phyloP scores from a whole-genome alignment of 192 early-diverging fungal genomes.

The Gamsiella multidivaricata region DNA sequence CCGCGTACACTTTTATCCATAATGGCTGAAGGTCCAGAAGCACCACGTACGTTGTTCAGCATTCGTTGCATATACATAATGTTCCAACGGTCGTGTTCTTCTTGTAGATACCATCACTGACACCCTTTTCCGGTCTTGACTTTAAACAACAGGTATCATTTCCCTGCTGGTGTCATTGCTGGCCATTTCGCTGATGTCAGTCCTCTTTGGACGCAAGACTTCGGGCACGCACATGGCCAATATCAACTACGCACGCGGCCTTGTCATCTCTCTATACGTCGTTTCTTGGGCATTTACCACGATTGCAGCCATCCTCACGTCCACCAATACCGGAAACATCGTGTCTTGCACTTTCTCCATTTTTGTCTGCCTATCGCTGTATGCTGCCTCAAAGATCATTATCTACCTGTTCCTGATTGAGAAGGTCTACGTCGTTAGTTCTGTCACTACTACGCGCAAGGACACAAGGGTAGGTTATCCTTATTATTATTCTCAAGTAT shows the following conservation, averaged over 20 bases:
- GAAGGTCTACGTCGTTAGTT: constrained; percentile 45
- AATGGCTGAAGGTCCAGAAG: constrained; percentile 12
- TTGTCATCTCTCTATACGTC: constrained; percentile 56
- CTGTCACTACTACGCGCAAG: constrained; percentile 32
- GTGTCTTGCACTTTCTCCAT: constrained; percentile 53
- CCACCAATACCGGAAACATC: constrained; percentile 58
- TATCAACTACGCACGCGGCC: constrained; percentile 57
- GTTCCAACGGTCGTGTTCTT: no score
- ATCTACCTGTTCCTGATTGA: constrained; percentile 63
- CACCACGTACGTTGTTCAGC: constrained; percentile 10
- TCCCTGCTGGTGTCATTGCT: constrained; percentile 54
- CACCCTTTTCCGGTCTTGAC: neutral
- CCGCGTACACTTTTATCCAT: neutral
- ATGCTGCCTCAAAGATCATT: constrained; percentile 56
- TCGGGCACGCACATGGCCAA: constrained; percentile 47
- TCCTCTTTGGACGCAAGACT: constrained; percentile 55
- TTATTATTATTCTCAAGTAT: neutral
- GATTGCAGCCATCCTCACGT: constrained; percentile 50
- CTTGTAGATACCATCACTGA: neutral
- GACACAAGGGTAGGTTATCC: constrained; percentile 31
- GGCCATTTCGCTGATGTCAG: constrained; percentile 54
- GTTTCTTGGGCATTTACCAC: constrained; percentile 59
- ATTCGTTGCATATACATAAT: neutral
- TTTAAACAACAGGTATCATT: constrained; percentile 18
- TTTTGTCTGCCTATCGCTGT: constrained; percentile 53